Conservation (phyloP, 257 asterid genomes). For the Orobanche coerulescens region DNA sequence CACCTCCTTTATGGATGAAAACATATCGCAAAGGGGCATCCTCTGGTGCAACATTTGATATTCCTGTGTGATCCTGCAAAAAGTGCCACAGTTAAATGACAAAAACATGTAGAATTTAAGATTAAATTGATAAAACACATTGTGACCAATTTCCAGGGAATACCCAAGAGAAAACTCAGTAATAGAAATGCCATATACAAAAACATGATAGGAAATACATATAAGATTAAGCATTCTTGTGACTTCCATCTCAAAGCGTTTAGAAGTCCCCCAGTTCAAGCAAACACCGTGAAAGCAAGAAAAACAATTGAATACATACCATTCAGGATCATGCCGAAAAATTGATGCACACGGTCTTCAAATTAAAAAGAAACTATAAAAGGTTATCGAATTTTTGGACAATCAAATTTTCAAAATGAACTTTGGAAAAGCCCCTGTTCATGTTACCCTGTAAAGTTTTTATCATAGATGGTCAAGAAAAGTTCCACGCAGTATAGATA, state of each 20-base stretch:
- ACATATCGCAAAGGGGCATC: constrained; percentile 73
- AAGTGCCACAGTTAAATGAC: constrained; percentile 14
- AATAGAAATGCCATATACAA: not conserved
- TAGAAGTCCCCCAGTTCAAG: not conserved
- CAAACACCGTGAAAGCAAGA: not conserved
- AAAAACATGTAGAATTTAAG: constrained; percentile 1
- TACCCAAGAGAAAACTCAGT: not conserved
- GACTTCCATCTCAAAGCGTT: constrained; percentile 8
- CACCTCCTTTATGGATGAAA: constrained; percentile 38
- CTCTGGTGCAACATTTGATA: constrained; percentile 92
- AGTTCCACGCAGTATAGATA: not conserved
- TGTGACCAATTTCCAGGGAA: not conserved
- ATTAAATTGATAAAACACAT: not conserved
- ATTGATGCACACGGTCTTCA: not conserved
- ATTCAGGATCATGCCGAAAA: not conserved
- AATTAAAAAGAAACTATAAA: not conserved
- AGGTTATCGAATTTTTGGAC: too few relatives aligned
- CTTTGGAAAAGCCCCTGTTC: not conserved
- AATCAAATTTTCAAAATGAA: not conserved
- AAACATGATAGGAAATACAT: not conserved
- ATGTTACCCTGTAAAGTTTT: not conserved
- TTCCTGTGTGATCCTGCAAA: constrained; percentile 85
- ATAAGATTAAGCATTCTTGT: not conserved
- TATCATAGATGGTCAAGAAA: not conserved
- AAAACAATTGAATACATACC: not conserved